These are phyloP conservation scores for Cercospora nicotianae DNA, from an alignment of 2,329 filamentous ascomycete species.

Conservation along the genomic window DNA sequence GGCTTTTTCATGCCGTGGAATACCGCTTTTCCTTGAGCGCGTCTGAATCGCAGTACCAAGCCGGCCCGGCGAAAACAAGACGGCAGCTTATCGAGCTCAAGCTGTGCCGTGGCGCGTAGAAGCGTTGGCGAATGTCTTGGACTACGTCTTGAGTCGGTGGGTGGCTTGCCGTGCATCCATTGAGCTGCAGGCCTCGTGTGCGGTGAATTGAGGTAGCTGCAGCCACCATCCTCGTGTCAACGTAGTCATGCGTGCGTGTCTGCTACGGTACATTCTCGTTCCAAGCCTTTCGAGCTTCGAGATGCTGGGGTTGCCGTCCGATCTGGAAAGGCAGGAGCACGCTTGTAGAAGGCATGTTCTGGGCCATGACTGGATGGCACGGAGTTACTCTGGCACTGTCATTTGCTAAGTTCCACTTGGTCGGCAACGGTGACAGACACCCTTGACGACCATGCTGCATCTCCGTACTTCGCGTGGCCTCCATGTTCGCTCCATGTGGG, in stretches of 20 bases:
- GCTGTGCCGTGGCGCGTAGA: constrained; percentile 5
- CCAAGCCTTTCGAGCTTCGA: constrained; percentile 2
- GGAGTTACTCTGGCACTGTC: background rate
- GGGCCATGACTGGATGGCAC: background rate
- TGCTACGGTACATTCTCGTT: constrained; percentile 8
- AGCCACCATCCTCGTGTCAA: background rate
- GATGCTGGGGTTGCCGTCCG: background rate
- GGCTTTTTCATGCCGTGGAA: background rate
- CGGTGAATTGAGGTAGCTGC: background rate
- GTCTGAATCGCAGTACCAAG: constrained; percentile 6
- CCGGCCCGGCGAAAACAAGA: constrained; percentile 12
- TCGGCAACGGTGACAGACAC: background rate
- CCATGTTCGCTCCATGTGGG: background rate
- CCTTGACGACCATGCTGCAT: background rate
- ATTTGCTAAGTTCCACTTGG: background rate
- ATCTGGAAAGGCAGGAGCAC: background rate
- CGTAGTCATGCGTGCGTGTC: background rate
- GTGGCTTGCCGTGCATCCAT: background rate
- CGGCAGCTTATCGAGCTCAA: constrained; percentile 11
- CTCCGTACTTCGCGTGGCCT: background rate
- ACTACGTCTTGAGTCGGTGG: background rate
- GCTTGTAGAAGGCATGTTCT: background rate
- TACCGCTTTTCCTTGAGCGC: constrained; percentile 1
- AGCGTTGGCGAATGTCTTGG: constrained; percentile 5
- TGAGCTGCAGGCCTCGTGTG: background rate